phyloP scores from a whole-genome alignment of 768 basidiomycete genomes.

The Gymnopilus junonius region DNA sequence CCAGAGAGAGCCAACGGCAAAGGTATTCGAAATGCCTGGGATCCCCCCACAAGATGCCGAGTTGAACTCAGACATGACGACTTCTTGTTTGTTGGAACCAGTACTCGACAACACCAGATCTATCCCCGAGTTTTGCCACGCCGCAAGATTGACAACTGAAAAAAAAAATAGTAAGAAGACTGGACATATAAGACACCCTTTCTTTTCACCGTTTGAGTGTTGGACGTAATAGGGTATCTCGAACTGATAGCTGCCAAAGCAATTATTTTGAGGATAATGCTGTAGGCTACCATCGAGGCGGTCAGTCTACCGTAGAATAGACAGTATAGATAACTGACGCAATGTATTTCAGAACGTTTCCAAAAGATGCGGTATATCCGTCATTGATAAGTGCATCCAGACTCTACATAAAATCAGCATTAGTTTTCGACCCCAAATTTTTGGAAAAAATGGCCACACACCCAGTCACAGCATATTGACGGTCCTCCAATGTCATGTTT shows the following conservation, averaged over 20 bases:
- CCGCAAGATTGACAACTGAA: conserved; percentile 41
- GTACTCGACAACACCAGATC: conserved; percentile 33
- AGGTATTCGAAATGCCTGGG: conserved; percentile 52
- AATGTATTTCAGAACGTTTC: conserved; percentile 49
- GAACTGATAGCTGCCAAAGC: conserved; percentile 37
- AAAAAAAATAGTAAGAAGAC: conserved; percentile 1
- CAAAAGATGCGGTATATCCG: conserved; percentile 43
- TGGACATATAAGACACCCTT: neutral
- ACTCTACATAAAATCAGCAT: conserved; percentile 34
- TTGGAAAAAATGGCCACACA: conserved; percentile 17
- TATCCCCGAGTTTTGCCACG: conserved; percentile 54
- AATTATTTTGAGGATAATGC: conserved; percentile 58
- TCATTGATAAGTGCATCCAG: conserved; percentile 45
- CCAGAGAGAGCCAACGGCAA: conserved; percentile 56
- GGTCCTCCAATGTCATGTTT: conserved; percentile 50
- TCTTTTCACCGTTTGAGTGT: conserved; percentile 46
- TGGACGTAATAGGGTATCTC: conserved; percentile 47
- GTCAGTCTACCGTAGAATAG: neutral
- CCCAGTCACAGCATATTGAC: conserved; percentile 57
- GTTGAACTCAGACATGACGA: conserved; percentile 61
- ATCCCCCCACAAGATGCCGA: conserved; percentile 58
- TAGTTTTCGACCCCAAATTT: neutral
- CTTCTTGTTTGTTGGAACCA: conserved; percentile 33
- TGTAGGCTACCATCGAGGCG: conserved; percentile 41
- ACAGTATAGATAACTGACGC: conserved; percentile 34